Percentiles rank a stretch among this genome's conserved stretches.
Evolutionary conservation across 169 alveolate species (phyloP).

Genomic region (Plasmodium blacklocki): DNA sequence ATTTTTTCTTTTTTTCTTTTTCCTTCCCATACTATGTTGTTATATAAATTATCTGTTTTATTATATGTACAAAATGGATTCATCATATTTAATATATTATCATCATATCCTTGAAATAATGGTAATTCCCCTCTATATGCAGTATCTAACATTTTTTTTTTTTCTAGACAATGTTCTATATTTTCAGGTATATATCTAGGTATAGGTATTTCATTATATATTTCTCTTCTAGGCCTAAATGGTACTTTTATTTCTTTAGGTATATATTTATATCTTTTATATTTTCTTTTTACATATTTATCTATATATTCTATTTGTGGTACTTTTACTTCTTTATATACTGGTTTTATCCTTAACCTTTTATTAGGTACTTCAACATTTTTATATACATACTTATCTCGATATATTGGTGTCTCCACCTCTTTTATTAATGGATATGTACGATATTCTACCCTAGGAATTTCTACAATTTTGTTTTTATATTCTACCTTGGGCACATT

Average conservation of each 20-base stretch:
- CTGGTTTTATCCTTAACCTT: slow-evolving; percentile 50
- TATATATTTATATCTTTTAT: slow-evolving; percentile 57
- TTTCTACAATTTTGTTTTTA: slow-evolving; percentile 53
- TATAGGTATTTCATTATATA: slow-evolving; percentile 64
- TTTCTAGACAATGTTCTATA: background rate
- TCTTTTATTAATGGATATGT: slow-evolving; percentile 64
- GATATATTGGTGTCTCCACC: slow-evolving; percentile 62
- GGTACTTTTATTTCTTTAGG: slow-evolving; percentile 75
- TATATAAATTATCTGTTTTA: no score
- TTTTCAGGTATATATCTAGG: slow-evolving; percentile 73
- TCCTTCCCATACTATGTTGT: no score
- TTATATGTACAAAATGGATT: slow-evolving; percentile 33
- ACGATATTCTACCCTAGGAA: slow-evolving; percentile 66
- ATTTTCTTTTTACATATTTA: slow-evolving; percentile 67
- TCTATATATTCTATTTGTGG: slow-evolving; percentile 63
- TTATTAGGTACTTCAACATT: slow-evolving; percentile 66
- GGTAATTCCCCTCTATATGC: slow-evolving; percentile 59
- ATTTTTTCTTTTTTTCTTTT: slow-evolving; percentile 2
- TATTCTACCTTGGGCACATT: slow-evolving; percentile 69
- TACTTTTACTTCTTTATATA: slow-evolving; percentile 67
- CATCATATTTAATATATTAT: slow-evolving; percentile 47
- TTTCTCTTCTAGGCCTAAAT: slow-evolving; percentile 78
- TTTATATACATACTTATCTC: slow-evolving; percentile 63
- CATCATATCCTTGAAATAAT: slow-evolving; percentile 55
- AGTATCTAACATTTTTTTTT: slow-evolving; percentile 7